Conservation (phyloP, 768 basidiomycete species). For the Phaeotremella skinneri region DNA sequence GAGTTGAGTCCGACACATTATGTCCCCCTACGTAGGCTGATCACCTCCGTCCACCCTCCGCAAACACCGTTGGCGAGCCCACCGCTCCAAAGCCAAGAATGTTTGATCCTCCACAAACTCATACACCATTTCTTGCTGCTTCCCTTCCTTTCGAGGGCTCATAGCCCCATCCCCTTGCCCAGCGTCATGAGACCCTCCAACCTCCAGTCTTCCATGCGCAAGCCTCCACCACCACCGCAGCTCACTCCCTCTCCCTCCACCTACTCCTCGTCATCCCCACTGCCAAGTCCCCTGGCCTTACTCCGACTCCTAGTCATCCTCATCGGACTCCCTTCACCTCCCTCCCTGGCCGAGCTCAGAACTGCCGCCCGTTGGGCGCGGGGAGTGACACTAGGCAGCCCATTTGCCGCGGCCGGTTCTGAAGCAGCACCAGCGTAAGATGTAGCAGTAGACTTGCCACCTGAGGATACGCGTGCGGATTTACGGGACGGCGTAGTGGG, state of each 20-base stretch:
- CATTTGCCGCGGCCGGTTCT: constrained; percentile 12
- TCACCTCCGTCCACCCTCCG: not conserved
- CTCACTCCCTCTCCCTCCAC: not conserved
- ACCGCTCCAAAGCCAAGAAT: constrained; percentile 1
- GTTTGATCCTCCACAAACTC: not conserved
- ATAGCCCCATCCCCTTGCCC: not conserved
- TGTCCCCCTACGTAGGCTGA: too few species aligned
- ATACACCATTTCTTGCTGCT: too few species aligned
- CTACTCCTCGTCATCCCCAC: constrained; percentile 37
- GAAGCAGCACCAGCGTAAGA: constrained; percentile 37
- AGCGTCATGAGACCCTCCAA: too few species aligned
- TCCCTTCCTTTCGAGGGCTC: not conserved
- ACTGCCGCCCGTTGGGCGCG: constrained; percentile 9
- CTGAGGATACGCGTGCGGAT: constrained; percentile 14
- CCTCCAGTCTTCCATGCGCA: not conserved
- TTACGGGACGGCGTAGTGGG: constrained; percentile 22
- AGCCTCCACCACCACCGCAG: not conserved
- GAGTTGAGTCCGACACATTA: constrained; percentile 1
- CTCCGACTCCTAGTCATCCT: constrained; percentile 47
- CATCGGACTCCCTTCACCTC: constrained; percentile 22
- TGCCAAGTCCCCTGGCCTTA: constrained; percentile 32
- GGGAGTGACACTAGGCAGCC: constrained; percentile 16
- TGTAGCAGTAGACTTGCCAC: constrained; percentile 5
- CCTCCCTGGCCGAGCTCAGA: constrained; percentile 5
- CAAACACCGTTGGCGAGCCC: not conserved